These are phyloP conservation scores for Hygrophorus pudorinus DNA, from an alignment of 768 basidiomycete species.

Conservation along the genomic window DNA sequence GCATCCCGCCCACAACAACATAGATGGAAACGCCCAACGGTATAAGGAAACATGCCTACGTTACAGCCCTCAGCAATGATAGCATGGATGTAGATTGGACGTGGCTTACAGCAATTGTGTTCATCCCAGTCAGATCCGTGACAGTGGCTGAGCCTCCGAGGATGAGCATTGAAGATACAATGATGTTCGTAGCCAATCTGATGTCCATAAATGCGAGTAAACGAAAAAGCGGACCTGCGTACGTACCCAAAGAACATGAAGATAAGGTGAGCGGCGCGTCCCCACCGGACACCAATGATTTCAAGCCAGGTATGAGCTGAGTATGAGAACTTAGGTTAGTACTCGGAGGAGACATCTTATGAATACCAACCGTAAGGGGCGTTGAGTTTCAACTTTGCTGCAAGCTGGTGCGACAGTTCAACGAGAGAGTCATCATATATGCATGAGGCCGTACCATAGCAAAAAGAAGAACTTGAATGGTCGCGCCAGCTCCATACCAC, in stretches of 20 bases:
- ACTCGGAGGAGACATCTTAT: too few relatives aligned
- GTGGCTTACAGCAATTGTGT: slow-evolving; percentile 57
- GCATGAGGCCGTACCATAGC: slow-evolving; percentile 43
- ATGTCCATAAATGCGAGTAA: background rate
- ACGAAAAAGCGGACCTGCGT: background rate
- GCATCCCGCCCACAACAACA: slow-evolving; percentile 81
- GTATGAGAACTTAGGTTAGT: too few relatives aligned
- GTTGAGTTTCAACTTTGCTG: slow-evolving; percentile 86
- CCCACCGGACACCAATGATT: slow-evolving; percentile 77
- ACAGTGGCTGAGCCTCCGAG: slow-evolving; percentile 84
- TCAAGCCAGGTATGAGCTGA: slow-evolving; percentile 75
- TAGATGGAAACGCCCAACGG: slow-evolving; percentile 85
- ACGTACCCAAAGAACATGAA: slow-evolving; percentile 83
- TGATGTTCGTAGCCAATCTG: slow-evolving; percentile 81
- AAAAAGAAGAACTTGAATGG: slow-evolving; percentile 84
- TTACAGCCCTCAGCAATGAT: background rate
- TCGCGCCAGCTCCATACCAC: slow-evolving; percentile 91
- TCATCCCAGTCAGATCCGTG: slow-evolving; percentile 81
- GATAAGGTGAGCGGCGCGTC: slow-evolving; percentile 62
- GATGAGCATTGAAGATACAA: slow-evolving; percentile 81
- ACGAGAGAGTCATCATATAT: background rate
- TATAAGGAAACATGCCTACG: slow-evolving; percentile 78
- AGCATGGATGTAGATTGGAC: background rate
- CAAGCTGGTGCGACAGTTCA: slow-evolving; percentile 37
- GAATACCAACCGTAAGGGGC: slow-evolving; percentile 50